Base-by-base conservation (phyloP, 1,284 basidiomycete genomes). In the Agroathelia rolfsii region DNA sequence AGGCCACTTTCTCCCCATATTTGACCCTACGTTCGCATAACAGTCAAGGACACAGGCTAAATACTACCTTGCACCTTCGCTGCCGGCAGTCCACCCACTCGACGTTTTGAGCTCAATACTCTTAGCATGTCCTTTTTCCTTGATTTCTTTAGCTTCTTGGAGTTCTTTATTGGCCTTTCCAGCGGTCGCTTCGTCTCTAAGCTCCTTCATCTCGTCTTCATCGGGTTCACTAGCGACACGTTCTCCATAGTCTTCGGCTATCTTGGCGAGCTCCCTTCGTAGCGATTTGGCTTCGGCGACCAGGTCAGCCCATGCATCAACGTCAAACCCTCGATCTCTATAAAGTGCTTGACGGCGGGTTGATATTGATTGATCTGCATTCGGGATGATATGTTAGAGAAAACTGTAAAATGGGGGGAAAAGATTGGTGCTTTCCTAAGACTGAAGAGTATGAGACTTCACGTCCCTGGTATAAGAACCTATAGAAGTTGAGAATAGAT, bases 381-480 rank as follows among this genome's bases (percentile, higher is more conserved):
- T 8, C 22, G 22, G 9, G n/a, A 8, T n/a, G 9, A n/a, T 24
- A n/a, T 8, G 22, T n/a, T 61, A 61, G 13, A 61, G 40, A 12
- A 43, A 39, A 18, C 49, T 42, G 28, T 58, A 56, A 2, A 56
- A 44, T 12, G 56, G 45, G 7, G 55, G 50, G 32, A n/a, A 61
- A 45, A 25, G 52, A 53, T 19, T 61, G 51, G 43, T 53, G 59
- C n/a, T n/a, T n/a, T n/a, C n/a, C n/a, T 12, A 81, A 59, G 1
- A 79, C 60, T 19, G 76, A 75, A 3, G 73, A 67, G 44, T 80
- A 80, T 0, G 74, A 76, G 0, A 81, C 75, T 55, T 81, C 76
- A 11, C 74, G 66, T 14, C 76, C 75, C 52, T 73, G 73, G 49
- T 76, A 75, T 3, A 73, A 54, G 48, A 73, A 73, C 68, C 65